Percentiles rank a stretch among this genome's conserved stretches.
These are phyloP conservation scores for Trichoderma reesei DNA, from an alignment of 495 filamentous ascomycete genomes.

Conservation along the genomic window DNA sequence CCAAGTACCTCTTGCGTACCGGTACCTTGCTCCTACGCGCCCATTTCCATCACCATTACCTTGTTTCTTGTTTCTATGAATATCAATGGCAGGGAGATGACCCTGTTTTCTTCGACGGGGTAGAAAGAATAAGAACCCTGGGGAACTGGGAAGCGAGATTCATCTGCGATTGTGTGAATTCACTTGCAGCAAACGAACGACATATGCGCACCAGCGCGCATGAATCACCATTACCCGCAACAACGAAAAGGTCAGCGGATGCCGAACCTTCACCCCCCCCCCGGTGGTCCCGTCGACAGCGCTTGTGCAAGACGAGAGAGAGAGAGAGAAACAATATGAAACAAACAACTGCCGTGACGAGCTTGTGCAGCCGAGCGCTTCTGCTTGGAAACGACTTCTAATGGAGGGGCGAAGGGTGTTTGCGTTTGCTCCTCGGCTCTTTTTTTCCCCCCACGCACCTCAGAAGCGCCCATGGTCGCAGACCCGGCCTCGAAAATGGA, in stretches of 20 bases:
- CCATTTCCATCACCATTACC: neutral
- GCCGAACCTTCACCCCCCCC: neutral
- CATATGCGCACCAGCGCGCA: too few species aligned
- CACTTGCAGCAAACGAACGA: too few species aligned
- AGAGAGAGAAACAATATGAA: neutral
- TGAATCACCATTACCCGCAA: neutral
- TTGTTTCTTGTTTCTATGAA: neutral
- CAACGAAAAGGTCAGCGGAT: neutral
- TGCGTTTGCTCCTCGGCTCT: too few species aligned
- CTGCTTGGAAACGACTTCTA: neutral
- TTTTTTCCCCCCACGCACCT: too few species aligned
- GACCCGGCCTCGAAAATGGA: neutral
- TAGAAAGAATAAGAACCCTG: neutral
- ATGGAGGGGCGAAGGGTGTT: too few species aligned
- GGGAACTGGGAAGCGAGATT: neutral
- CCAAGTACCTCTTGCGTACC: conserved; percentile 2
- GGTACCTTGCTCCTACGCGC: conserved; percentile 2
- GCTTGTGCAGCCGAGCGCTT: neutral
- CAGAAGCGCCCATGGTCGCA: neutral
- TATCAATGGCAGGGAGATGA: neutral
- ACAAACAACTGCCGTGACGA: neutral
- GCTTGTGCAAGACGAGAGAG: neutral
- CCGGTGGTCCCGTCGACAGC: neutral
- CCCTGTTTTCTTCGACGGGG: neutral
- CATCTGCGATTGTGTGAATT: neutral